Base-by-base conservation (phyloP, 192 early-diverging fungal species). In the Lobosporangium transversale region DNA sequence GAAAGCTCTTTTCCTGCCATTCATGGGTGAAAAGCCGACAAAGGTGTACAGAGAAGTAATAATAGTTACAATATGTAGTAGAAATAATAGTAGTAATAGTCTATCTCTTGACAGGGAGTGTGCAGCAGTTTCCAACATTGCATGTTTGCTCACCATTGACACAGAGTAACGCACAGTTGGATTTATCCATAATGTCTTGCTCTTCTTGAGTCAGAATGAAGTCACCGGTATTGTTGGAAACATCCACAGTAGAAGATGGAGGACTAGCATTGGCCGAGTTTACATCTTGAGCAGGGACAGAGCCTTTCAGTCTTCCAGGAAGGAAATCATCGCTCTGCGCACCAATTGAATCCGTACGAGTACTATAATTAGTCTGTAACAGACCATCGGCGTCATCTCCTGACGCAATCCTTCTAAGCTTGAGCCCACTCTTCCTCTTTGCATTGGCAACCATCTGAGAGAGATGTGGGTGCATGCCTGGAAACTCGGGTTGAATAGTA, bases 401-500 rank as follows among this genome's bases (percentile, higher is more conserved):
- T 2, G 50, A 61, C 8, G 32, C 18, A 21, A 1, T 10, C 2
- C 52, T 58, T 20, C 63, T 42, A 12, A 59, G 52, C 23, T 45
- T 18, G 21, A 61, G 33, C 0, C 43, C 40, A 35, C 32, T 24
- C 24, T 44, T 63, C 14, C 23, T 23, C 5, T 26, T 33, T 35
- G 49, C 20, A n/a, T n/a, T n/a, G n/a, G n/a, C n/a, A n/a, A n/a
- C n/a, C 2, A 27, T 32, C 47, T 63, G 61, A 3, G 57, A 18
- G 30, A 60, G 44, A 35, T 66, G 48, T 10, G 70, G 70, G 27
- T 75, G 50, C 73, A 76, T 76, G 0, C 64, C 40, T 17, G 73
- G 73, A 32, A 94, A 95, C 80, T 97, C 95, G 17, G 94, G 94
- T 80, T 97, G 95, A 43, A 97, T 90, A 2, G 95, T 96, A 1